Conservation (phyloP, 2,329 filamentous ascomycete species). For the Diplodia seriata region DNA sequence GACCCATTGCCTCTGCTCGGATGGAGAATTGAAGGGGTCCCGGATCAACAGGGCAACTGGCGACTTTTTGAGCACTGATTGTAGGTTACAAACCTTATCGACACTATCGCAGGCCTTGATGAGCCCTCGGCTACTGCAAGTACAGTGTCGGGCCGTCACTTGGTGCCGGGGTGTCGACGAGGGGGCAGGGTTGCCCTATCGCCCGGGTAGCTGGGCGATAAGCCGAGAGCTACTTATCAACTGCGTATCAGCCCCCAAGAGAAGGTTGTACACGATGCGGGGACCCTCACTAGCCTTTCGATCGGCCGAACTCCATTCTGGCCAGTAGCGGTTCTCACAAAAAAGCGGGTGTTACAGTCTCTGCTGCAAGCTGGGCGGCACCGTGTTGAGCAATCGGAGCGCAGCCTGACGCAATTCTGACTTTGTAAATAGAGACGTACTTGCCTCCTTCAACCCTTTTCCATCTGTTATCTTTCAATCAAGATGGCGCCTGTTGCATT, state of each 20-base stretch:
- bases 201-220: slow-evolving; percentile 25
- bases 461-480: not conserved
- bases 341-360: not conserved
- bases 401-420: not conserved
- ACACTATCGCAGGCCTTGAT: slow-evolving; percentile 1
- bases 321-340: not conserved
- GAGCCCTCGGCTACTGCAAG: not conserved
- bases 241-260: not conserved
- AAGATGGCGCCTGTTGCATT: slow-evolving; percentile 26
- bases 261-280: not conserved
- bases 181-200: slow-evolving; percentile 11
- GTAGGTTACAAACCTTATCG: not conserved
- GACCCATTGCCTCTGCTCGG: slow-evolving; percentile 29
- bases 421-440: slow-evolving; percentile 4
- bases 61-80: not conserved
- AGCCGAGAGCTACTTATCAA: slow-evolving; percentile 27
- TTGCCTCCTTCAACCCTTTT: not conserved
- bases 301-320: not conserved
- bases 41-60: not conserved
- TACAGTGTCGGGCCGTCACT: not conserved
- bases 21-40: not conserved
- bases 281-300: not conserved
- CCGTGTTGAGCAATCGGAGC: not conserved
- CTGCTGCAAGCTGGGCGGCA: not conserved
- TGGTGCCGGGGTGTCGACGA: not conserved